Evolutionary conservation across 192 early-diverging fungal genomes (phyloP), one percentile per base, ranked within the genome.

Genomic region (Backusella tarrabulga): DNA sequence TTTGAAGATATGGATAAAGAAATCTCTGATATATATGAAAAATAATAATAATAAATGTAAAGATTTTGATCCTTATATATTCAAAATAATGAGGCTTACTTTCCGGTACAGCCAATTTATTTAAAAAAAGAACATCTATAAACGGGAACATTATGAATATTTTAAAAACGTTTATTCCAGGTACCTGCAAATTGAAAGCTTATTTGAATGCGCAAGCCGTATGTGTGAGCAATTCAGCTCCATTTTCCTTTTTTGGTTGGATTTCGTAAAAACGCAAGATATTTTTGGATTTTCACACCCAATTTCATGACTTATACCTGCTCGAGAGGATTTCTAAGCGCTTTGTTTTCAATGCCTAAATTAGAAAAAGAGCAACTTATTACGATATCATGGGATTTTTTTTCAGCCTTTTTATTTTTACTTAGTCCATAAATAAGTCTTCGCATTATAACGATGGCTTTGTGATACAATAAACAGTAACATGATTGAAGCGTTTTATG

Each of bases 51-150:
- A 2, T n/a, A 12, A 63, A 3, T 1, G 4, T 23, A 63, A 14
- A 29, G 26, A 29, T 63, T 63, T 63, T 63, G 23, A 12, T 63
- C 56, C 23, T 63, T 63, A 29, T 63, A 63, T 63, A 63, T 50
- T 50, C 56, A 63, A 63, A 63, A 63, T 63, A 63, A 63, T 12
- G 56, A 63, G 56, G 56, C 56, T 63, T 63, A 6, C 23, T 63
- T 63, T 14, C 29, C 17, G 1, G 1, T n/a, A n/a, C 19, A 26
- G 11, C 12, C 23, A 63, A 11, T 29, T 8, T 4, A 14, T 63
- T 19, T 4, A 21, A 63, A 29, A 60, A 63, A 50, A 50, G 46
- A 50, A 50, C 6, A 63, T 29, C 56, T 63, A 63, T 63, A 60
- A 60, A 60, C 56, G 23, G 56, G 11, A 60, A 11, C 17, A 50